Evolutionary conservation across 208 protist species (phyloP), one percentile per base, ranked within the genome.

Genomic region (Leishmania braziliensis): DNA sequence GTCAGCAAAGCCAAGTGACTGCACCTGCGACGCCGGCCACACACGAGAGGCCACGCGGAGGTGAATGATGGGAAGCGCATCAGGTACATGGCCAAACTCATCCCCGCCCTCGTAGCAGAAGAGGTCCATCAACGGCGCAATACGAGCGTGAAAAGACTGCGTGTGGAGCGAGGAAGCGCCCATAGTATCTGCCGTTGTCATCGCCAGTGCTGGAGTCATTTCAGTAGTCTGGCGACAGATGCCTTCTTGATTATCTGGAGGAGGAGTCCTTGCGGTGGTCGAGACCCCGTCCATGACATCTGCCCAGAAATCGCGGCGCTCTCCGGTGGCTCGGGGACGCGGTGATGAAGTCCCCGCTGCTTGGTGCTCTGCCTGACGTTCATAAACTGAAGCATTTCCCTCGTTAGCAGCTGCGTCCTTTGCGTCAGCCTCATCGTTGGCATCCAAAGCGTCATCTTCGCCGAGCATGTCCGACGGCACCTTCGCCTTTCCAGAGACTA

Each of bases 81-180:
- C 75, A 3, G 92, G 92, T 51, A 96, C 63, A 12, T 75, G 84
- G 14, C 87, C 87, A 50, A 78, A 86, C 77, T 91, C 88, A 39
- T 88, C 82, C 20, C 89, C 91, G 65, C 87, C 87, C 12, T 89
- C 87, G 81, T 93, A 97, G 75, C 87, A 89, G 80, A 97, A 97
- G 46, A 96, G 82, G 62, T 97, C 88, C 70, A 97, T 81, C 75
- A 91, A 79, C 5, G 82, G 85, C 16, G 77, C 65, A 0, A 95
- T 88, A 48, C 90, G 89, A 46, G 79, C 82, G 81, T 97, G 94
- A 78, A 96, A 96, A 29, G 92, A 97, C 62, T 66, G 78, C 39
- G 23, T 33, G 62, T 29, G 46, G 48, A 1, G 26, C 3, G 23
- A 2, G 12, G 26, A 5, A 53, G 23, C 20, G 4, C 12, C 33